Percentiles rank a stretch among this genome's conserved stretches.
Conservation (phyloP, 305 asterid genomes). For the Solanum chacoense region DNA sequence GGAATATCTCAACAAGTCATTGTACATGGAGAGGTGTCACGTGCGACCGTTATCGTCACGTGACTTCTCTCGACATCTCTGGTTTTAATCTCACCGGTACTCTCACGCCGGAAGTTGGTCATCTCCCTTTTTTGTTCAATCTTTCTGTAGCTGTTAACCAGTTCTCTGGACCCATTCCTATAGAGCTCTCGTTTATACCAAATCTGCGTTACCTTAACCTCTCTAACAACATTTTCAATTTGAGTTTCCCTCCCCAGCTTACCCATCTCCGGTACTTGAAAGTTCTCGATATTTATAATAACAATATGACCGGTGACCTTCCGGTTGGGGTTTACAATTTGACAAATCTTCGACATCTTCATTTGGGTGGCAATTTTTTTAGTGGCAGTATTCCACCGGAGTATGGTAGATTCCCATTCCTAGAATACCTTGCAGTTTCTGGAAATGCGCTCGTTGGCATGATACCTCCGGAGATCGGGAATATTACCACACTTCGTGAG, state of each 20-base stretch:
- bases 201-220: conserved; percentile 51
- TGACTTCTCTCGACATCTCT: conserved; percentile 51
- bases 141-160: conserved; percentile 49
- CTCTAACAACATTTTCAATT: conserved; percentile 55
- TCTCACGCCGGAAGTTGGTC: conserved; percentile 42
- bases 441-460: conserved; percentile 64
- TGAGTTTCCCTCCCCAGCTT: conserved; percentile 41
- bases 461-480: conserved; percentile 65
- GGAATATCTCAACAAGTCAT: conserved; percentile 39
- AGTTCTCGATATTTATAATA: conserved; percentile 70
- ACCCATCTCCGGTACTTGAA: conserved; percentile 32
- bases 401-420: conserved; percentile 34
- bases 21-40: conserved; percentile 68
- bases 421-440: conserved; percentile 70
- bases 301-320: conserved; percentile 57
- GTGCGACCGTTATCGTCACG: conserved; percentile 52
- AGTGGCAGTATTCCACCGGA: conserved; percentile 51
- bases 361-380: conserved; percentile 77
- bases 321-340: conserved; percentile 38
- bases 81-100: conserved; percentile 45
- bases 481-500: conserved; percentile 42
- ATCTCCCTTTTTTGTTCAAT: conserved; percentile 42
- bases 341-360: conserved; percentile 45
- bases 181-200: conserved; percentile 32
- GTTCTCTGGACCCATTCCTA: conserved; percentile 51